Evolutionary conservation across 345 rosid species (phyloP), one percentile per base, ranked within the genome.

Genomic region (Rhizophora mangle): DNA sequence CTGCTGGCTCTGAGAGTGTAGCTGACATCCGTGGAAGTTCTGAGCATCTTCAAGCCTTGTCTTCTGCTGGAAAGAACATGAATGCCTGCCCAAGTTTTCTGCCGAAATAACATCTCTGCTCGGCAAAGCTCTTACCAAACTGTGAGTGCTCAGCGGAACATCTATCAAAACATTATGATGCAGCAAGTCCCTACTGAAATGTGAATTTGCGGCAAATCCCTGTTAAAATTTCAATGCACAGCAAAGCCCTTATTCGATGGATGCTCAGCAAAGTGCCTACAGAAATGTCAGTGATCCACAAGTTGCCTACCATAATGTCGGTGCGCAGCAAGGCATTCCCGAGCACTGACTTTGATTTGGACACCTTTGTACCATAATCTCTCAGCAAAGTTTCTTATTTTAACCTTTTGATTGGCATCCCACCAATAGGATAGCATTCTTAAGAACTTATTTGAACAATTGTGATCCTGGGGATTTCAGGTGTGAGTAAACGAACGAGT

Each of bases 1-100:
- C 72, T 32, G 81, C 76, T 62, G 75, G 76, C 49, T 27, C 72
- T 8, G 77, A 83, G 62, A 60, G 51, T 36, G 30, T 68, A 8
- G 47, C 59, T 46, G 76, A 80, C n/a, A 67, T 59, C 39, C 71
- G 19, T 27, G 69, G 78, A 62, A 69, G 72, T 6, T 71, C 82
- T 6, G 81, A 79, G 60, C 79, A 68, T 49, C 65, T 55, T 53
- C 79, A 73, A 10, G 43, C 75, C 2, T 78, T 34, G 73, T 52
- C 70, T 36, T 72, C 77, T 66, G 65, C 64, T 24, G 85, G 79
- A 65, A 83, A 53, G 49, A 72, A 69, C 79, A 71, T 70, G 64
- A 72, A 34, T 71, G 43, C 78, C 19, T 85, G 1, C 77, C 61
- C 78, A 46, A 9, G 68, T 52, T 37, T 30, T 67, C 20, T 71